Conservation (phyloP, 2,329 filamentous ascomycete species). For the Pyrenophora seminiperda region DNA sequence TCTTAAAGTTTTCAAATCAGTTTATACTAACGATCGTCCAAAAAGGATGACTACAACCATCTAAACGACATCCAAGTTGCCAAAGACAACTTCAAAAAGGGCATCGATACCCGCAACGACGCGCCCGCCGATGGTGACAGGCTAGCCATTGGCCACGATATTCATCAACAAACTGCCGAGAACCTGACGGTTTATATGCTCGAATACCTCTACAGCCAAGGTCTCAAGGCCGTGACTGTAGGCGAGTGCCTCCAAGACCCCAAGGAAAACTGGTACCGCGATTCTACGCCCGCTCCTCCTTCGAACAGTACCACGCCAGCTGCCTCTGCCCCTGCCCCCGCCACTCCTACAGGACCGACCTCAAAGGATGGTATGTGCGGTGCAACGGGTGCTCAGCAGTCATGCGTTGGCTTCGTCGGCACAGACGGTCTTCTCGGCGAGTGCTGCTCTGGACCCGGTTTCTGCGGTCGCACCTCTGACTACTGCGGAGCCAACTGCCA, state of each 20-base stretch:
- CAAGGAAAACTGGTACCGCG: conserved; percentile 56
- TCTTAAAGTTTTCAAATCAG: neutral
- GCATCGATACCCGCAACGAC: conserved; percentile 51
- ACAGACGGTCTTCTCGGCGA: conserved; percentile 44
- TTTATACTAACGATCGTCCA: neutral
- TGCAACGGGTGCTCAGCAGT: conserved; percentile 37
- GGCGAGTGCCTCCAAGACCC: conserved; percentile 57
- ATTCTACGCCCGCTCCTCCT: conserved; percentile 36
- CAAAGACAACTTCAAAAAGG: conserved; percentile 58
- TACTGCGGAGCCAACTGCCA: conserved; percentile 42
- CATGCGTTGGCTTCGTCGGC: too few relatives aligned
- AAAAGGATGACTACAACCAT: conserved; percentile 62
- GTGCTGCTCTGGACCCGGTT: conserved; percentile 52
- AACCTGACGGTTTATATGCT: conserved; percentile 54
- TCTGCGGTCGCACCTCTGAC: conserved; percentile 26
- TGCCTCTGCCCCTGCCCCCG: conserved; percentile 7
- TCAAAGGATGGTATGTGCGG: conserved; percentile 52
- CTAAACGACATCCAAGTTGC: conserved; percentile 59
- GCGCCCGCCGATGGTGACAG: conserved; percentile 33
- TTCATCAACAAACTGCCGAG: conserved; percentile 53
- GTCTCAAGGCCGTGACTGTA: conserved; percentile 53
- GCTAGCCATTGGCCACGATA: conserved; percentile 60
- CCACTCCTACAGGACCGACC: conserved; percentile 30
- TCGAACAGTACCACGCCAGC: conserved; percentile 1
- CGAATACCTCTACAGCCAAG: conserved; percentile 43